Conservation (phyloP, 2,329 filamentous ascomycete species). For the Lasiodiplodia theobromae region DNA sequence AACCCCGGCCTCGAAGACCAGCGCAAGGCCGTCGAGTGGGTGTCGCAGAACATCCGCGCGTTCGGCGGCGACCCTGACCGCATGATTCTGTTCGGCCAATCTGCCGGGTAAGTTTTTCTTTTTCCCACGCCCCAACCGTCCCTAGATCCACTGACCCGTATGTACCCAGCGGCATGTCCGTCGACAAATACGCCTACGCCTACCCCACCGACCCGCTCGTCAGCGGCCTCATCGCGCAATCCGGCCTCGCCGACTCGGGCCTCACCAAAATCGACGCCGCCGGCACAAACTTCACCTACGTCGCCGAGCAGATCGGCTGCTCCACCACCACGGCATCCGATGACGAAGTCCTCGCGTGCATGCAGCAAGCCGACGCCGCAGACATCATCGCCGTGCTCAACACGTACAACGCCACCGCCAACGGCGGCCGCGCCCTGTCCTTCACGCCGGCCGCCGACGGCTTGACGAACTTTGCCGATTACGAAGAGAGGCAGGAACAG, state of each 20-base stretch:
- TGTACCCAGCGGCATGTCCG: conserved; percentile 55
- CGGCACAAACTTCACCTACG: conserved; percentile 49
- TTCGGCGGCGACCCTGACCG: conserved; percentile 49
- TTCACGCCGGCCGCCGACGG: conserved; percentile 43
- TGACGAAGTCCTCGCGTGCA: conserved; percentile 46
- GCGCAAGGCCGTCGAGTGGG: conserved; percentile 49
- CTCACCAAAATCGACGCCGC: conserved; percentile 36
- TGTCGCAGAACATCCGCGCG: conserved; percentile 47
- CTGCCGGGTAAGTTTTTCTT: conserved; percentile 56
- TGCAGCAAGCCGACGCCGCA: conserved; percentile 41
- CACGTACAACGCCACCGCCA: conserved; percentile 30
- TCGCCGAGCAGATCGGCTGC: conserved; percentile 48
- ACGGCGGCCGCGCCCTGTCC: conserved; percentile 36
- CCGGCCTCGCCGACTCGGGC: conserved; percentile 50
- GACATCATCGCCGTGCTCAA: conserved; percentile 44
- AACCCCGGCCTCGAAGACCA: conserved; percentile 49
- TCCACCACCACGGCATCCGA: conserved; percentile 31
- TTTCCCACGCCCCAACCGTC: too few relatives aligned
- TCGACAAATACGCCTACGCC: conserved; percentile 53
- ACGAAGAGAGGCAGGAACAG: conserved; percentile 41
- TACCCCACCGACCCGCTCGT: conserved; percentile 60
- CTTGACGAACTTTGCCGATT: conserved; percentile 44
- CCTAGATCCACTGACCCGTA: not conserved
- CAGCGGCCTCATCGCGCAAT: conserved; percentile 53
- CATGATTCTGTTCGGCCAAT: conserved; percentile 49